Evolutionary conservation across 495 filamentous ascomycete species (phyloP).

Genomic region (Aspergillus campestris): DNA sequence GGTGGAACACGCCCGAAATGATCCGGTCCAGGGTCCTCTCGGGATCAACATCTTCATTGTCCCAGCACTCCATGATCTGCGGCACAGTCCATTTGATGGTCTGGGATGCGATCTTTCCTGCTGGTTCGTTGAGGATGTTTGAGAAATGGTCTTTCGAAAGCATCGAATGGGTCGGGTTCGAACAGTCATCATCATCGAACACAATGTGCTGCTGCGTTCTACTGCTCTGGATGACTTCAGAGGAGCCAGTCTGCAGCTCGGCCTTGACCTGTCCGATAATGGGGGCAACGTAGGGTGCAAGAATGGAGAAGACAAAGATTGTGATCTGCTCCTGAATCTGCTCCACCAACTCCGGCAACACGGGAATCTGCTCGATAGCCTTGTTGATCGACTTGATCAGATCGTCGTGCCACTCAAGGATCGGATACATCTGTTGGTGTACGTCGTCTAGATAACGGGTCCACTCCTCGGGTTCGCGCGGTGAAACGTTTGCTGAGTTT

Average conservation of each 20-base stretch:
- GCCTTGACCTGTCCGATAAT: constrained; percentile 77
- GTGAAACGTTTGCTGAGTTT: constrained; percentile 49
- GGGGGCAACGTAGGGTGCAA: constrained; percentile 79
- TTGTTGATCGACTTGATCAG: constrained; percentile 69
- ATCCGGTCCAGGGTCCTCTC: constrained; percentile 62
- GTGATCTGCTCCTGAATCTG: constrained; percentile 71
- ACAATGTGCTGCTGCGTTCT: constrained; percentile 74
- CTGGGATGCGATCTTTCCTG: constrained; percentile 69
- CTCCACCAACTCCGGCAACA: constrained; percentile 70
- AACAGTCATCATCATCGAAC: constrained; percentile 65
- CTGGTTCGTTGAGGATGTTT: constrained; percentile 80
- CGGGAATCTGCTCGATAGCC: constrained; percentile 70
- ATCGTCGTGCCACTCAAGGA: constrained; percentile 81
- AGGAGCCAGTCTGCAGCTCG: constrained; percentile 75
- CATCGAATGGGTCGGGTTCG: constrained; percentile 92
- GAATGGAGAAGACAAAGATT: constrained; percentile 74
- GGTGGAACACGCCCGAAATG: constrained; percentile 76
- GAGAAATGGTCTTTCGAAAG: constrained; percentile 90
- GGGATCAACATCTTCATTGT: constrained; percentile 61
- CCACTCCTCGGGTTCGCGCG: constrained; percentile 68
- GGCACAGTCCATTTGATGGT: constrained; percentile 77
- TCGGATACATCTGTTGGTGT: constrained; percentile 69
- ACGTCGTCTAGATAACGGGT: constrained; percentile 57
- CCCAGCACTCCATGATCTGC: constrained; percentile 78
- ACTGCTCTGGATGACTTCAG: constrained; percentile 74